phyloP scores from a whole-genome alignment of 2,329 filamentous ascomycete species.

The Claviceps sp. region DNA sequence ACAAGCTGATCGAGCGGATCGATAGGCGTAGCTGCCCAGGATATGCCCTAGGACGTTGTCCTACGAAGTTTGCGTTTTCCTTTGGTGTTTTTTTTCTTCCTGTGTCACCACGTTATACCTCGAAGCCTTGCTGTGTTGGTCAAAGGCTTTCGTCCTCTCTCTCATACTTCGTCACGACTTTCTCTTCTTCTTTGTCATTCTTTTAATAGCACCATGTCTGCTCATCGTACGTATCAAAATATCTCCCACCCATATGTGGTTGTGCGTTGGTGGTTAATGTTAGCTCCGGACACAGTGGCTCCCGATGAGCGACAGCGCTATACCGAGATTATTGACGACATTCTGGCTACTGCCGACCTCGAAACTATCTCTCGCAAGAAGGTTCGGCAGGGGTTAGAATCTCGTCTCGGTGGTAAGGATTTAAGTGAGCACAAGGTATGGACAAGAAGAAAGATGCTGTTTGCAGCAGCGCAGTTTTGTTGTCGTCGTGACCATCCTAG shows the following conservation, averaged over 20 bases:
- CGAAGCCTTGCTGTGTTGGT: not conserved
- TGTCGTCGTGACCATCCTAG: not conserved
- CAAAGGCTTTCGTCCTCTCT: not conserved
- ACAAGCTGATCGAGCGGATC: not conserved
- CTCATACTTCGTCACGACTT: not conserved
- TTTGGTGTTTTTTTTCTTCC: not conserved
- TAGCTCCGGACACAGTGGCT: constrained; percentile 26
- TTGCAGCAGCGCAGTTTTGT: not conserved
- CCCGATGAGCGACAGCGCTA: constrained; percentile 37
- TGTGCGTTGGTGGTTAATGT: not conserved
- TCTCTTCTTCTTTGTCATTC: not conserved
- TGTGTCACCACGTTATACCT: not conserved
- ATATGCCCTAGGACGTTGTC: constrained; percentile 8
- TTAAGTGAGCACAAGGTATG: constrained; percentile 44
- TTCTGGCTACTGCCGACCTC: constrained; percentile 44
- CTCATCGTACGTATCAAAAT: constrained; percentile 10
- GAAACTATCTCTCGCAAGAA: constrained; percentile 52
- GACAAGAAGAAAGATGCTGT: too few species aligned
- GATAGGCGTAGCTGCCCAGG: constrained; percentile 2
- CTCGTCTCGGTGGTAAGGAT: constrained; percentile 41
- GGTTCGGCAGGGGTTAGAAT: constrained; percentile 43
- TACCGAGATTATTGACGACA: constrained; percentile 45
- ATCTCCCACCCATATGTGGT: not conserved
- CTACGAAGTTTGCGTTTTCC: not conserved
- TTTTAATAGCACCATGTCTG: constrained; percentile 10